Base-by-base conservation (phyloP, 179 eudicot species). In the Beta lomatogona region DNA sequence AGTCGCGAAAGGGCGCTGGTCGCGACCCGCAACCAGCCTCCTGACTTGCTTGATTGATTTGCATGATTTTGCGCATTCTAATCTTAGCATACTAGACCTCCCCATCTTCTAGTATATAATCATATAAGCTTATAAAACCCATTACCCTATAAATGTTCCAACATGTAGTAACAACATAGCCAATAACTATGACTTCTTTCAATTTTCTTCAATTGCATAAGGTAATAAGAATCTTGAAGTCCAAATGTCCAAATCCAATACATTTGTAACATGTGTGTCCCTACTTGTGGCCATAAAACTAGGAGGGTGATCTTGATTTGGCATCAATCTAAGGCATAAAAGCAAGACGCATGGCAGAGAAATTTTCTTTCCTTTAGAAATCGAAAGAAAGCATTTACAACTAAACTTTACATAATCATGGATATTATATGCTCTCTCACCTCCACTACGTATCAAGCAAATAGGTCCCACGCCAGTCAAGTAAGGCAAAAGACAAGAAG, bases 391-490 rank as follows among this genome's bases (percentile, higher is more conserved):
- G 48, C 71, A 36, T 67, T 36, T 10, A 67, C 36, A 36, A 16
- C 36, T 67, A 15, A 67, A 36, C 41, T 41, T 67, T 5, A 67
- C 21, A 9, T 13, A 67, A 36, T 67, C 41, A 63, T 12, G 28
- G 11, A 66, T 31, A 66, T 13, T 31, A 28, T 66, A 9, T 66
- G 71, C 21, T 11, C 12, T 36, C 48, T 67, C 48, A 67, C 5
- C 48, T 67, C 21, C 36, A 28, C 71, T 44, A 67, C 71, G 71
- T 67, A 67, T 67, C 71, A 67, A 67, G 21, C 71, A 36, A 31
- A 14, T 36, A 67, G 71, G 71, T 67, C 71, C 71, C 71, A 36
- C 22, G 5, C n/a, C 11, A 15, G 48, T n/a, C 21, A 67, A 18
- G 19, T 67, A 18, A 36, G 19, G 48, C 15, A 48, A 67, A 67